Conservation (phyloP, 352 stramenopile genomes). For the Globisporangium apiculatum region DNA sequence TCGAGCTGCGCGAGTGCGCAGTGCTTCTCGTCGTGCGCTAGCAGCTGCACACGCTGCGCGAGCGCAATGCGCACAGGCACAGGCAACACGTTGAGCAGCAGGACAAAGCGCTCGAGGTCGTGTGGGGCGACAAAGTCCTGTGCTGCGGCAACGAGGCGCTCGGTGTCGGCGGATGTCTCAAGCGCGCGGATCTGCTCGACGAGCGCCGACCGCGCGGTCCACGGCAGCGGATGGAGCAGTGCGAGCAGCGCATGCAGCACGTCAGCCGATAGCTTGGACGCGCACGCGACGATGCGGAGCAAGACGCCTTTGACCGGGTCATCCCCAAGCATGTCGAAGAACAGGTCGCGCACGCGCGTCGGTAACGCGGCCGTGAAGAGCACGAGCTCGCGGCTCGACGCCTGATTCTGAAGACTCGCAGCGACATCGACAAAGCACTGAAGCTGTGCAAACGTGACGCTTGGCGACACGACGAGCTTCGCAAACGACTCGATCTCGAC, state of each 20-base stretch:
- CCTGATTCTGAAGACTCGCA: conserved; percentile 66
- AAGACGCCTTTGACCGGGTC: conserved; percentile 47
- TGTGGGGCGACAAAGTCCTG: conserved; percentile 23
- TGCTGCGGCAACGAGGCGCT: conserved; percentile 28
- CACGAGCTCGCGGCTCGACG: conserved; percentile 51
- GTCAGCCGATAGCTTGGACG: conserved; percentile 24
- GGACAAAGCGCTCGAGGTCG: conserved; percentile 28
- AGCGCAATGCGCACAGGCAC: conserved; percentile 30
- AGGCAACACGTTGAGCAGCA: conserved; percentile 37
- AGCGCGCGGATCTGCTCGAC: conserved; percentile 55
- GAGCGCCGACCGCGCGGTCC: conserved; percentile 44
- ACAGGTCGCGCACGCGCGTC: conserved; percentile 26
- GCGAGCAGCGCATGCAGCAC: conserved; percentile 38
- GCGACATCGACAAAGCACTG: conserved; percentile 40
- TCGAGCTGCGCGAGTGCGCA: conserved; percentile 20
- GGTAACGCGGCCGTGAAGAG: conserved; percentile 49
- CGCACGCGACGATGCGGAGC: conserved; percentile 51
- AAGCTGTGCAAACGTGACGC: conserved; percentile 34
- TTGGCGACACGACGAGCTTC: conserved; percentile 39
- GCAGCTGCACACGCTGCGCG: conserved; percentile 19
- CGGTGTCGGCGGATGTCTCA: conserved; percentile 24
- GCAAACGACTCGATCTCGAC: conserved; percentile 49
- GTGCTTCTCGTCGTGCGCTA: conserved; percentile 21
- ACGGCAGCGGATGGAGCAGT: conserved; percentile 40
- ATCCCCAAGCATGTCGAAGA: conserved; percentile 39